phyloP scores from a whole-genome alignment of 1,284 basidiomycete species.

The Ganoderma lucidum region DNA sequence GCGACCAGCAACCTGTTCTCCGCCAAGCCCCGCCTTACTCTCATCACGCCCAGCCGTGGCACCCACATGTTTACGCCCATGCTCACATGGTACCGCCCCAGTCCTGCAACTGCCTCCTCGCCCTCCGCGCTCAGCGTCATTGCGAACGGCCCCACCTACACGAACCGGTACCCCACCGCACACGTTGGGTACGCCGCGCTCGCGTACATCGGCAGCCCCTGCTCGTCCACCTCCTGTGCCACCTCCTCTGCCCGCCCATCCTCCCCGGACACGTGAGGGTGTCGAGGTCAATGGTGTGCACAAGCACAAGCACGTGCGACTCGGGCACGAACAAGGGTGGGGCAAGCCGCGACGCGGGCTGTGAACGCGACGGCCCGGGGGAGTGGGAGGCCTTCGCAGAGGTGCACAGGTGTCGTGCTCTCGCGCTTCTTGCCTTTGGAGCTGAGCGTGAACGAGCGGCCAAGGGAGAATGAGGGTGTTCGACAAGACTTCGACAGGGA shows the following conservation, averaged over 20 bases:
- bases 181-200: slow-evolving; percentile 27
- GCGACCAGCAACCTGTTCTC: slow-evolving; percentile 36
- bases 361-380: slow-evolving; percentile 52
- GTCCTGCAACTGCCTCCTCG: slow-evolving; percentile 11
- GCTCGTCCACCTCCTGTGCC: slow-evolving; percentile 39
- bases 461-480: slow-evolving; percentile 32
- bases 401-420: slow-evolving; percentile 50
- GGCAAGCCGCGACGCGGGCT: slow-evolving; percentile 69
- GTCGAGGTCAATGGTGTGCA: slow-evolving; percentile 86
- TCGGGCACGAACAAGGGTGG: slow-evolving; percentile 78
- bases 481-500: slow-evolving; percentile 24
- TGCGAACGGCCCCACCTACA: slow-evolving; percentile 36
- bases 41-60: slow-evolving; percentile 35
- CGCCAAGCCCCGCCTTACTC: slow-evolving; percentile 33
- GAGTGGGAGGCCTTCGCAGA: slow-evolving; percentile 57
- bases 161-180: slow-evolving; percentile 35
- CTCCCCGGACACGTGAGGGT: slow-evolving; percentile 51
- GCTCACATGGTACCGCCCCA: slow-evolving; percentile 35
- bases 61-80: slow-evolving; percentile 40
- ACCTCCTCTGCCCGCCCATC: slow-evolving; percentile 22
- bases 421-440: slow-evolving; percentile 35
- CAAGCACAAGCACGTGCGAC: slow-evolving; percentile 79
- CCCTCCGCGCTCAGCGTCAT: slow-evolving; percentile 33
- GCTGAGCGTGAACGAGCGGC: slow-evolving; percentile 31
- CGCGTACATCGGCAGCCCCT: slow-evolving; percentile 34